A percentile compares a stretch with the other conserved stretches of the same genome.
phyloP scores from a whole-genome alignment of 257 asterid species.

The Solanum dulcamara region DNA sequence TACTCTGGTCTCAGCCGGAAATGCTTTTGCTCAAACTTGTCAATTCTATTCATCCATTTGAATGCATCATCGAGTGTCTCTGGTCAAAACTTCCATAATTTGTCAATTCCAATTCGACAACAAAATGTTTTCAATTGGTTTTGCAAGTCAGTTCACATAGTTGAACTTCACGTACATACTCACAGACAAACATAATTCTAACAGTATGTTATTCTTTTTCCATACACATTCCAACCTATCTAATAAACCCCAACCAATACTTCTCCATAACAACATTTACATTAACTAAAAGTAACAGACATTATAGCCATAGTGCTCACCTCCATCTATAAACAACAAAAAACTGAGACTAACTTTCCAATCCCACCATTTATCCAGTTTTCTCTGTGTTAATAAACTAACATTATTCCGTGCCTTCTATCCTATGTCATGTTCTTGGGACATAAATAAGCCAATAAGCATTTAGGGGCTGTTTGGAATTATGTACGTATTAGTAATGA shows the following conservation, averaged over 20 bases:
- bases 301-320: background rate
- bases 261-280: background rate
- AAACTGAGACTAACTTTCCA: background rate
- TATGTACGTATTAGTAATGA: background rate
- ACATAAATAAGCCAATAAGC: background rate
- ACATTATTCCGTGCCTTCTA: background rate
- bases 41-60: slow-evolving; percentile 62
- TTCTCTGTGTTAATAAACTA: background rate
- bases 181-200: background rate
- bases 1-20: slow-evolving; percentile 64
- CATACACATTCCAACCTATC: background rate
- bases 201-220: background rate
- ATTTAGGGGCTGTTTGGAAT: background rate
- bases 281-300: background rate
- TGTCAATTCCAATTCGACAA: background rate
- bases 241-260: background rate
- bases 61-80: slow-evolving; percentile 58
- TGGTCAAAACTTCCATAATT: slow-evolving; percentile 30
- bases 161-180: background rate
- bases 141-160: background rate
- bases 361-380: background rate
- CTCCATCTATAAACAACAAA: background rate
- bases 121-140: background rate
- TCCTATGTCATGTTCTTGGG: background rate
- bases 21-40: slow-evolving; percentile 78